phyloP scores from a whole-genome alignment of 768 basidiomycete species.

The Artomyces pyxidatus region DNA sequence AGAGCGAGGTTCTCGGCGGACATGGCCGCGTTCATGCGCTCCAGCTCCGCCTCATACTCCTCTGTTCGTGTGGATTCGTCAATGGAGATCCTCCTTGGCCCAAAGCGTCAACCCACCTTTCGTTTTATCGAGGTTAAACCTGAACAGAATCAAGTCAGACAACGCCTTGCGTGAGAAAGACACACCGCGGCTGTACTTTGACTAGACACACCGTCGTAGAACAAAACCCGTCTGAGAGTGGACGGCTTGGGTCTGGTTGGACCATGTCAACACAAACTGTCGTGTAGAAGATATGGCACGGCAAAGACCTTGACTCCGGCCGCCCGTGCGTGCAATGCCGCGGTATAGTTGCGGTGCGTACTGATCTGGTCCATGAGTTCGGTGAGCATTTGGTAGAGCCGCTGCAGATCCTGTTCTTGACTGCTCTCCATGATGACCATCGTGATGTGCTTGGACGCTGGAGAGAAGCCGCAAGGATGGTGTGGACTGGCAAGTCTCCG shows the following conservation, averaged over 20 bases:
- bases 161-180: not conserved
- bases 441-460: not conserved
- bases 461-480: not conserved
- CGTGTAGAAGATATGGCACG: no score
- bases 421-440: conserved; percentile 50
- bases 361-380: conserved; percentile 82
- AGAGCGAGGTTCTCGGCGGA: conserved; percentile 75
- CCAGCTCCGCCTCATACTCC: conserved; percentile 82
- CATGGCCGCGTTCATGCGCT: conserved; percentile 78
- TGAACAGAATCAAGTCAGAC: conserved; percentile 16
- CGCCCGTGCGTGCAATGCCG: conserved; percentile 63
- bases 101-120: conserved; percentile 52
- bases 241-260: conserved; percentile 81
- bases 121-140: conserved; percentile 85
- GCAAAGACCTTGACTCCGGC: conserved; percentile 71
- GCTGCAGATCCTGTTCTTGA: conserved; percentile 51
- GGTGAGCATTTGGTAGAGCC: conserved; percentile 58
- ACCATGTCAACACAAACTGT: no score
- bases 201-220: conserved; percentile 54
- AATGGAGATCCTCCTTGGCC: conserved; percentile 3
- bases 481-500: not conserved
- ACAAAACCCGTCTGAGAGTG: conserved; percentile 92
- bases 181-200: conserved; percentile 1
- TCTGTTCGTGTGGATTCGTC: conserved; percentile 40
- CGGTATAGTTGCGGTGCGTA: conserved; percentile 67